These are phyloP conservation scores for Apiospora saccharicola DNA, from an alignment of 2,329 filamentous ascomycete species.

Conservation along the genomic window DNA sequence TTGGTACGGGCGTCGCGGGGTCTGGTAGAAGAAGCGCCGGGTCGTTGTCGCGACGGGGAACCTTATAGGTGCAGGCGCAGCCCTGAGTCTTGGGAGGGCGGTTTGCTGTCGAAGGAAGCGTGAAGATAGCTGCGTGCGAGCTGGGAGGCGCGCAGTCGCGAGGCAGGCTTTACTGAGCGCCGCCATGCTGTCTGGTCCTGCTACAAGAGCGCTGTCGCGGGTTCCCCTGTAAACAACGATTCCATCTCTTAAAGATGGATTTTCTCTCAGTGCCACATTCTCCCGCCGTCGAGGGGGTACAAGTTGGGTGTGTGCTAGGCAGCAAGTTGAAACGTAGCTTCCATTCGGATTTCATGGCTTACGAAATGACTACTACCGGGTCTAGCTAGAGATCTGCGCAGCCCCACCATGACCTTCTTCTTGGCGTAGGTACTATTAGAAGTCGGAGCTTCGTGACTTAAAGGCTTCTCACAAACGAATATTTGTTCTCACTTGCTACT, in stretches of 20 bases:
- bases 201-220: not conserved
- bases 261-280: not conserved
- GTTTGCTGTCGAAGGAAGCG: not conserved
- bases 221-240: not conserved
- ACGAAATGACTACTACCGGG: not conserved
- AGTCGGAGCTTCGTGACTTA: not conserved
- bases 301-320: not conserved
- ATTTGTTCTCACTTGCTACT: not conserved
- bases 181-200: conserved; percentile 3
- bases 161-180: conserved; percentile 6
- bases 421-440: not conserved
- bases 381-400: not conserved
- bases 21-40: conserved; percentile 31
- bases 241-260: not conserved
- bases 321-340: not conserved
- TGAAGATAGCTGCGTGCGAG: not conserved
- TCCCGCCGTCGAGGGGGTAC: not conserved
- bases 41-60: not conserved
- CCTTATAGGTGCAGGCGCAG: not conserved
- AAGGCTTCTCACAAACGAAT: too few species aligned
- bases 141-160: too few species aligned
- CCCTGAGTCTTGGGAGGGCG: not conserved
- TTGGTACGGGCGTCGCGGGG: conserved; percentile 6
- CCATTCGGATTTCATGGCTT: not conserved
- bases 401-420: conserved; percentile 6